phyloP scores from a whole-genome alignment of 2,329 filamentous ascomycete species.

The Penicillium verrucosum region DNA sequence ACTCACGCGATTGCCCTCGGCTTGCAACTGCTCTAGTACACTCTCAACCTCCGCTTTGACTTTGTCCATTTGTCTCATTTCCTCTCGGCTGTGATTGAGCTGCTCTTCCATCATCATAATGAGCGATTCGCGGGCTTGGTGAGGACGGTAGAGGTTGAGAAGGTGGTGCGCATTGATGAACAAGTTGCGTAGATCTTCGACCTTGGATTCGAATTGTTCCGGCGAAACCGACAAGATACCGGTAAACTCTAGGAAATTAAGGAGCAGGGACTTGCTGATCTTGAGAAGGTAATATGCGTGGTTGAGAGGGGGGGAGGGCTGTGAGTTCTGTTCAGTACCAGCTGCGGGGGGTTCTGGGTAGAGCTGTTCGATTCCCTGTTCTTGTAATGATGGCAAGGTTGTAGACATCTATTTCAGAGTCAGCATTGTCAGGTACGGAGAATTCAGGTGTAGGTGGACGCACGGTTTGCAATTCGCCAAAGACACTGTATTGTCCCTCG shows the following conservation, averaged over 20 bases:
- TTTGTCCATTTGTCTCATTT: slow-evolving; percentile 73
- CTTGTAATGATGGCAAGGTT: slow-evolving; percentile 63
- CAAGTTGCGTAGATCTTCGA: slow-evolving; percentile 73
- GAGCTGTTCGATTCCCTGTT: slow-evolving; percentile 69
- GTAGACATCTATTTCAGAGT: slow-evolving; percentile 48
- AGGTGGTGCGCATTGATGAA: slow-evolving; percentile 91
- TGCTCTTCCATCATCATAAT: slow-evolving; percentile 87
- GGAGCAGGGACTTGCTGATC: slow-evolving; percentile 76
- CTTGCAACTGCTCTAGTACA: slow-evolving; percentile 36
- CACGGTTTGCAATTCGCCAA: slow-evolving; percentile 65
- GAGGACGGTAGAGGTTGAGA: slow-evolving; percentile 89
- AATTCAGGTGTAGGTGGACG: slow-evolving; percentile 12
- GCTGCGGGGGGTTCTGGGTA: slow-evolving; percentile 50
- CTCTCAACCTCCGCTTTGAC: slow-evolving; percentile 65
- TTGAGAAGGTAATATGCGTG: slow-evolving; percentile 65
- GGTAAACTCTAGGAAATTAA: slow-evolving; percentile 84
- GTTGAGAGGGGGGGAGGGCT: slow-evolving; percentile 43
- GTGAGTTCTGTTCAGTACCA: slow-evolving; percentile 52
- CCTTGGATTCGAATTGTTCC: slow-evolving; percentile 65
- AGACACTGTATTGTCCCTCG: slow-evolving; percentile 67
- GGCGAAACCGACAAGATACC: slow-evolving; percentile 69
- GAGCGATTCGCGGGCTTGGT: slow-evolving; percentile 84
- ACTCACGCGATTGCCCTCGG: slow-evolving; percentile 28
- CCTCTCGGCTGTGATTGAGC: slow-evolving; percentile 66
- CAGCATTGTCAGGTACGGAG: slow-evolving; percentile 1